phyloP scores from a whole-genome alignment of 1,284 basidiomycete genomes.

The Schizophyllum amplum region DNA sequence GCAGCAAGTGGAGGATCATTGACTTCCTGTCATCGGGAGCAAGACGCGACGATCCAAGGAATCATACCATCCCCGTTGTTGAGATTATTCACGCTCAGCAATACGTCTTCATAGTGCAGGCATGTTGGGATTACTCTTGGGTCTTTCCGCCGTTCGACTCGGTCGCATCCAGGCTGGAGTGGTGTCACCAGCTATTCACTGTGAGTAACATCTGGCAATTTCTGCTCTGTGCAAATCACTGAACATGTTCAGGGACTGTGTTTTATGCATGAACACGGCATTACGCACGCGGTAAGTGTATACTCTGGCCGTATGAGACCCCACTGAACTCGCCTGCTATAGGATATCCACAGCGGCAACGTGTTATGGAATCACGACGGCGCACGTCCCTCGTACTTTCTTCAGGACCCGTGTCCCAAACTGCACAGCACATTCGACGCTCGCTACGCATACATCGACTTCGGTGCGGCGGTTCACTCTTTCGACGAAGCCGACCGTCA shows the following conservation, averaged over 20 bases:
- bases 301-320: too few species aligned
- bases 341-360: neutral
- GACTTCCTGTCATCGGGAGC: slow-evolving; percentile 9
- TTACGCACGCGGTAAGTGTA: neutral
- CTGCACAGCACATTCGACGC: neutral
- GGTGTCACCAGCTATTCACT: neutral
- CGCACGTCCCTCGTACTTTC: neutral
- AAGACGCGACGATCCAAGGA: slow-evolving; percentile 9
- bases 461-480: neutral
- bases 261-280: neutral
- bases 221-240: too few species aligned
- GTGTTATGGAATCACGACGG: neutral
- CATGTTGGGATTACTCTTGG: slow-evolving; percentile 7
- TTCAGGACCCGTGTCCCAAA: neutral
- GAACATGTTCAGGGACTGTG: neutral
- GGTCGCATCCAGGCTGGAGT: neutral
- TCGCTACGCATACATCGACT: neutral
- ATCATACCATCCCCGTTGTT: slow-evolving; percentile 13
- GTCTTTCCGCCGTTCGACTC: neutral
- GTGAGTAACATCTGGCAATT: too few species aligned
- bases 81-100: slow-evolving; percentile 11
- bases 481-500: neutral
- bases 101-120: slow-evolving; percentile 13
- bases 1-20: slow-evolving; percentile 10
- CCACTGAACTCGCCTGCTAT: too few species aligned